Base-by-base conservation (phyloP, 1,139 yeast species). In the Debaryomyces fabryi region DNA sequence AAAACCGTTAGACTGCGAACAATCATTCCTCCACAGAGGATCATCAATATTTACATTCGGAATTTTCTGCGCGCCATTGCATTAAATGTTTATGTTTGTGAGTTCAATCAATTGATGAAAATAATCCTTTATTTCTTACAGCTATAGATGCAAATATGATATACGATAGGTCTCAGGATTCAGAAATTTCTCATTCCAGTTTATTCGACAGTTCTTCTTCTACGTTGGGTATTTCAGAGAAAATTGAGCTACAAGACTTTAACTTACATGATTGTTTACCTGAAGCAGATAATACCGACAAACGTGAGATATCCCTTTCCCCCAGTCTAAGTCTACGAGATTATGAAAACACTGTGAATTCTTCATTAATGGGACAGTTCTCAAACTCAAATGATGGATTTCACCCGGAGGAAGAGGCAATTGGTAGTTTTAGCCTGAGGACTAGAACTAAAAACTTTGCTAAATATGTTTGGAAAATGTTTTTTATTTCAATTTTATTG, bases 81-180 rank as follows among this genome's bases (percentile, higher is more conserved):
- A 35, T 16, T 35, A 20, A 18, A 35, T 35, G 38, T 21, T 35
- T 35, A 35, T 20, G 25, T 35, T 35, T 35, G 38, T 35, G 38
- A 35, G 38, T 35, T 6, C 12, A 20, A 20, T 5, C 7, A 16
- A 7, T 15, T 10, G 12, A 34, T 18, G 18, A 34, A 16, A 34
- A 8, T n/a, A 18, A 5, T 12, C 23, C n/a, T 18, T 34, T 15
- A 12, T 18, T 12, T 18, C 8, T 18, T 34, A 16, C 18, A 18
- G 25, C 6, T 20, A 20, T 20, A 20, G 9, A 35, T 35, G 38
- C 24, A 18, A 34, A 35, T 18, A 35, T 35, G 38, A n/a, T 20
- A 35, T 35, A 20, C 25, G 15, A 35, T 35, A 35, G 21, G 25
- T 35, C 38, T 24, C 38, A 35, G 13, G 38, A 35, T 20, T 35